Conservation (phyloP, 768 basidiomycete species). For the Russula sp. region DNA sequence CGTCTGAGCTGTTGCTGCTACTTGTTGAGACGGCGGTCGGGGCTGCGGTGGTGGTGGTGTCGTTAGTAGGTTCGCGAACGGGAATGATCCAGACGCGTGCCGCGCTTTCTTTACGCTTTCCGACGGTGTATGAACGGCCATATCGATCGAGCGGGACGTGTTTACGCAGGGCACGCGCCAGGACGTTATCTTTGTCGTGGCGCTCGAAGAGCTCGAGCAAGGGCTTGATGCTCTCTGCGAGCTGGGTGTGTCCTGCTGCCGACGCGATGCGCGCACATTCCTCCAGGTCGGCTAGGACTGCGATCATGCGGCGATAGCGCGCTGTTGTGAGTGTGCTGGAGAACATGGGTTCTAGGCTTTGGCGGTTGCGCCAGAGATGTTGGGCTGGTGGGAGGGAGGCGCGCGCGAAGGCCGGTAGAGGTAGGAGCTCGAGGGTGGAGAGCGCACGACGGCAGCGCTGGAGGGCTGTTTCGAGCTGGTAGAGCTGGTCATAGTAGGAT, state of each 20-base stretch:
- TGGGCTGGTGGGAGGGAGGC: conserved; percentile 55
- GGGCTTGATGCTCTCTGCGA: conserved; percentile 48
- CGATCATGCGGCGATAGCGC: conserved; percentile 63
- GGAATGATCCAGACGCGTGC: conserved; percentile 94
- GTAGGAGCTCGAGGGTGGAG: conserved; percentile 63
- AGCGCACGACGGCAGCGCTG: conserved; percentile 56
- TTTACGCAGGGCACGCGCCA: conserved; percentile 51
- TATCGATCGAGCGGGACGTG: conserved; percentile 62
- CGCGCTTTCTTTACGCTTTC: conserved; percentile 83
- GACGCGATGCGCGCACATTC: conserved; percentile 58
- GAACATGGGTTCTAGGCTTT: conserved; percentile 57
- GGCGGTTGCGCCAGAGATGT: conserved; percentile 66
- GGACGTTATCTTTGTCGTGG: conserved; percentile 52
- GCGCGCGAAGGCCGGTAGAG: conserved; percentile 70
- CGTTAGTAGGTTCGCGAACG: conserved; percentile 37
- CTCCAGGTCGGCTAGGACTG: conserved; percentile 63
- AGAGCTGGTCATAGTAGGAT: conserved; percentile 69
- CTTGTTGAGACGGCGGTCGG: not conserved
- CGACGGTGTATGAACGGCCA: conserved; percentile 84
- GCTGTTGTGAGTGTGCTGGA: conserved; percentile 59
- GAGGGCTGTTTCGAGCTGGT: conserved; percentile 62
- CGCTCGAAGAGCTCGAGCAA: conserved; percentile 65
- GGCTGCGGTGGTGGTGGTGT: not conserved
- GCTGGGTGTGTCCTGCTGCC: conserved; percentile 55
- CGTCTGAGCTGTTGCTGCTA: not conserved